A percentile compares a stretch with the other conserved stretches of the same genome.
These are phyloP conservation scores for Tulasnella sp. DNA, from an alignment of 768 basidiomycete genomes.

Conservation along the genomic window DNA sequence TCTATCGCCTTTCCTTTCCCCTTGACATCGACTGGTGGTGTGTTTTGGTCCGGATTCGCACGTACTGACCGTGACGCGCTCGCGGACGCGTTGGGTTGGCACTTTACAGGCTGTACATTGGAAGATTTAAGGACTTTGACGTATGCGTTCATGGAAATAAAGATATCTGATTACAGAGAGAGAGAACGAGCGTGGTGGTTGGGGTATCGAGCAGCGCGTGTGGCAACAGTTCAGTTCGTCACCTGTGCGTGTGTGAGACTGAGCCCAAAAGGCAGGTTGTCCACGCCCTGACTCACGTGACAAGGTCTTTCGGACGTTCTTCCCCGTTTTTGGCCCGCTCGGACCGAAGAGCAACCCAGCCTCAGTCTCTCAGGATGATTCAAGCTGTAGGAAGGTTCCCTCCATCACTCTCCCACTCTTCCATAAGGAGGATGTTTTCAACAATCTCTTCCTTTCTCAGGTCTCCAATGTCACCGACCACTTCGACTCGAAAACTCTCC, in stretches of 20 bases:
- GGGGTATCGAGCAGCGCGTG: not conserved
- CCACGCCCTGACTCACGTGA: not conserved
- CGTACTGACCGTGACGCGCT: not conserved
- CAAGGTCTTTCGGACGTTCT: not conserved
- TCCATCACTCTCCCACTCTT: conserved; percentile 3
- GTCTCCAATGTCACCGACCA: not conserved
- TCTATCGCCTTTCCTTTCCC: not conserved
- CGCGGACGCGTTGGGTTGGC: not conserved
- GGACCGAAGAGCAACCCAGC: not conserved
- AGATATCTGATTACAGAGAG: not conserved
- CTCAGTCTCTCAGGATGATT: not conserved
- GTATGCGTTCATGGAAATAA: not conserved
- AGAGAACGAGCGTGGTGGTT: not conserved
- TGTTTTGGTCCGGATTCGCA: not conserved
- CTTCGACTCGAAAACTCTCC: conserved; percentile 47
- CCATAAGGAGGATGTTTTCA: conserved; percentile 23
- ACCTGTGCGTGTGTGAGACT: not conserved
- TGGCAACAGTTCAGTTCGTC: not conserved
- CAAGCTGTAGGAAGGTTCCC: not conserved
- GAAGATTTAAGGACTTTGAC: conserved; percentile 1
- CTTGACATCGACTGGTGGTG: not conserved
- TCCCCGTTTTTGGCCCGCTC: not conserved
- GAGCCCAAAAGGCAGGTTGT: not conserved
- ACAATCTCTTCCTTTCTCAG: conserved; percentile 15
- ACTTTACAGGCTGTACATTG: conserved; percentile 1